Evolutionary conservation across 176 grass and related monocot genomes (phyloP).

Genomic region (Lolium multiflorum): DNA sequence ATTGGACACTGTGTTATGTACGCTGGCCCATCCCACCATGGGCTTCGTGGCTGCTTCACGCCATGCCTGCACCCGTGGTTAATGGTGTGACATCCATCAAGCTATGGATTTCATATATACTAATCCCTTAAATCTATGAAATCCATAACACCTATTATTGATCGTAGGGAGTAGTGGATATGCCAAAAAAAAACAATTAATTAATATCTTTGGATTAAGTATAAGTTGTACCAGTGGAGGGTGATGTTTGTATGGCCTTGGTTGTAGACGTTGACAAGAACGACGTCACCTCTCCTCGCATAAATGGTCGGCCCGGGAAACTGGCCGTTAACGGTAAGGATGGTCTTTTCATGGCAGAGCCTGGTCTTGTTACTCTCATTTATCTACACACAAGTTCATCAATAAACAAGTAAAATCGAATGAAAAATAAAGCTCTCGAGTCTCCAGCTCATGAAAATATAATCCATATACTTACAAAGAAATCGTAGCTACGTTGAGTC

Average conservation of each 20-base stretch:
- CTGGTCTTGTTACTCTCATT: slow-evolving; percentile 52
- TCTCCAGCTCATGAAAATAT: neutral
- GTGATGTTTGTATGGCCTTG: slow-evolving; percentile 67
- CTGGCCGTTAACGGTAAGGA: slow-evolving; percentile 63
- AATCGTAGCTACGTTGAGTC: neutral
- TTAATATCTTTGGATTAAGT: too few species aligned
- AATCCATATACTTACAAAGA: neutral
- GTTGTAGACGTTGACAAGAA: slow-evolving; percentile 68
- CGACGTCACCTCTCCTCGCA: slow-evolving; percentile 51
- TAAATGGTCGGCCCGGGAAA: slow-evolving; percentile 71
- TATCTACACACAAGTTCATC: slow-evolving; percentile 31
- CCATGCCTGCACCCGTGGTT: slow-evolving; percentile 52
- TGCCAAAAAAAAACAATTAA: too few species aligned
- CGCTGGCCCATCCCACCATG: slow-evolving; percentile 20
- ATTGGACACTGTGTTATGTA: neutral
- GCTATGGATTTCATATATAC: too few species aligned
- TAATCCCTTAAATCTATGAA: too few species aligned
- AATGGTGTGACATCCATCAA: too few species aligned
- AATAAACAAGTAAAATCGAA: neutral
- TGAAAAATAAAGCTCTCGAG: too few species aligned
- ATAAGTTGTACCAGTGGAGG: slow-evolving; percentile 55
- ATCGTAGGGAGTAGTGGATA: too few species aligned
- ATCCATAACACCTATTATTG: too few species aligned
- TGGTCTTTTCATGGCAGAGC: slow-evolving; percentile 60
- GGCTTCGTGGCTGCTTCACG: slow-evolving; percentile 57